A percentile compares a stretch with the other conserved stretches of the same genome.
phyloP scores from a whole-genome alignment of 2,329 filamentous ascomycete species.

The Talaromyces sp. region DNA sequence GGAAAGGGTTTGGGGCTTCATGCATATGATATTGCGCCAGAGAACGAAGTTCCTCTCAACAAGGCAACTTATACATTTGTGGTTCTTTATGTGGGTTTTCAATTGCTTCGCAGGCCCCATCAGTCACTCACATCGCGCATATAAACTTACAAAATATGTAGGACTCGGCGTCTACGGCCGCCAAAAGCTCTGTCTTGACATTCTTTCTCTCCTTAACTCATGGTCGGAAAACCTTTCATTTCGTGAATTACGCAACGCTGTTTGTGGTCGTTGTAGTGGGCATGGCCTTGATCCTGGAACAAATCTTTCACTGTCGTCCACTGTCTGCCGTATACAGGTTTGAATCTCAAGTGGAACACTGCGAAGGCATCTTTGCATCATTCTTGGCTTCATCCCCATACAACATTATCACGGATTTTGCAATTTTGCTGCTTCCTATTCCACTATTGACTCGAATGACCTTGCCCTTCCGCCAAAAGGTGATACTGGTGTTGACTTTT shows the following conservation, averaged over 20 bases:
- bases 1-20: slow-evolving; percentile 13
- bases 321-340: slow-evolving; percentile 4
- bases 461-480: slow-evolving; percentile 49
- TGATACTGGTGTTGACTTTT: slow-evolving; percentile 10
- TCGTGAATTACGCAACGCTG: background rate
- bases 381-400: background rate
- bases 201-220: background rate
- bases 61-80: slow-evolving; percentile 7
- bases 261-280: background rate
- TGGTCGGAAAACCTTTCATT: background rate
- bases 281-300: background rate
- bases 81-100: background rate
- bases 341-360: background rate
- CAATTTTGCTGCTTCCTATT: background rate
- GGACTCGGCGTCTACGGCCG: background rate
- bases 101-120: background rate
- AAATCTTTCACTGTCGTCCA: background rate
- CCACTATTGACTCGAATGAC: slow-evolving; percentile 10
- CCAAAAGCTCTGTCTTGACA: background rate
- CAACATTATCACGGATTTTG: slow-evolving; percentile 3
- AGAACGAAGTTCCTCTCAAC: slow-evolving; percentile 7
- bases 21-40: background rate
- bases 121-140: background rate
- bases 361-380: background rate
- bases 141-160: background rate